Evolutionary conservation across 2,329 filamentous ascomycete species (phyloP).

Genomic region (Reticulascus tulasneorum): DNA sequence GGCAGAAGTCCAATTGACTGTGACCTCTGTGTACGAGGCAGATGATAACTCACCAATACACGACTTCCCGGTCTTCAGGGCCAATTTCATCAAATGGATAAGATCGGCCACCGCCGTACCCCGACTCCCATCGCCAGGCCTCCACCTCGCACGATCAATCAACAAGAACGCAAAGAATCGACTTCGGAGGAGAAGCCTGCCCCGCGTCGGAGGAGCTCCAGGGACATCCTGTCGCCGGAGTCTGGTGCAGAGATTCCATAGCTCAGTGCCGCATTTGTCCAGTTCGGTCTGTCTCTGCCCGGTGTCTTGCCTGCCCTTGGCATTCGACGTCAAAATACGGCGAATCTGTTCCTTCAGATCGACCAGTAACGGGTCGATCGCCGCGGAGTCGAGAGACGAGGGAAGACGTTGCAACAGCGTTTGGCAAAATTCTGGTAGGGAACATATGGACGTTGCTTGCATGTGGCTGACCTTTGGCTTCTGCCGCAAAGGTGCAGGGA

Average conservation of each 20-base stretch:
- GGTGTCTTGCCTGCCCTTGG: slow-evolving; percentile 2
- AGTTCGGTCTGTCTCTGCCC: slow-evolving; percentile 33
- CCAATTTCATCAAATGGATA: slow-evolving; percentile 60
- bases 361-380: slow-evolving; percentile 21
- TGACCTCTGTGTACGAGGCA: slow-evolving; percentile 8
- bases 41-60: slow-evolving; percentile 53
- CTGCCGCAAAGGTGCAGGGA: too few relatives aligned
- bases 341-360: slow-evolving; percentile 21
- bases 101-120: slow-evolving; percentile 27
- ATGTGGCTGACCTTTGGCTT: too few relatives aligned
- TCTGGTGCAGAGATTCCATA: slow-evolving; percentile 66
- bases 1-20: slow-evolving; percentile 15
- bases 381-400: slow-evolving; percentile 11
- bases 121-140: slow-evolving; percentile 18
- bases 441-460: too few relatives aligned
- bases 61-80: slow-evolving; percentile 59
- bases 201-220: slow-evolving; percentile 16
- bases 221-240: slow-evolving; percentile 33
- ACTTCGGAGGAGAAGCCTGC: slow-evolving; percentile 31
- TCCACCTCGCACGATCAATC: slow-evolving; percentile 52
- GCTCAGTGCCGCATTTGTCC: slow-evolving; percentile 49
- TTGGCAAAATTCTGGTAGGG: slow-evolving; percentile 6
- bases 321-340: neutral
- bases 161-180: slow-evolving; percentile 63
- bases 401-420: slow-evolving; percentile 8